Conservation (phyloP, 768 basidiomycete genomes). For the Neoboletus magnificus region DNA sequence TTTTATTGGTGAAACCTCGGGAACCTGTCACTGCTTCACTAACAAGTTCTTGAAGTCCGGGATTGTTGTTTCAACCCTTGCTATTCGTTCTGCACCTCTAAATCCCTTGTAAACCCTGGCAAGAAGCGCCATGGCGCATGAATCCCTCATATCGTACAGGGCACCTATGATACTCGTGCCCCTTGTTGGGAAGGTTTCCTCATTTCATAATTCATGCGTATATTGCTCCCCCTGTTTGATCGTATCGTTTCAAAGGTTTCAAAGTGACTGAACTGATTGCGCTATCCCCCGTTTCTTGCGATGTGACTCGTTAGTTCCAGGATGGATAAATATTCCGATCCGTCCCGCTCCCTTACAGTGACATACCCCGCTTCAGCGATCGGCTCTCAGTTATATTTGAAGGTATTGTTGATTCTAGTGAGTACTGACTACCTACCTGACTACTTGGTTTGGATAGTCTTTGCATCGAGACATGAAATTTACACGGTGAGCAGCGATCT, state of each 20-base stretch:
- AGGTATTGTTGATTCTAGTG: neutral
- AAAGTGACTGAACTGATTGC: conserved; percentile 4
- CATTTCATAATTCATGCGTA: neutral
- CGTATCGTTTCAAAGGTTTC: conserved; percentile 10
- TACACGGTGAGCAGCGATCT: conserved; percentile 41
- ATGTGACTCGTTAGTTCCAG: neutral
- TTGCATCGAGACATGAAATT: conserved; percentile 48
- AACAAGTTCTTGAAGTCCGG: neutral
- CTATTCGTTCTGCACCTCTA: neutral
- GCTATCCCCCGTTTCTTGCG: neutral
- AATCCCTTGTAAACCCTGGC: neutral
- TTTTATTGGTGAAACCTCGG: too few species aligned
- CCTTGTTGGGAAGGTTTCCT: neutral
- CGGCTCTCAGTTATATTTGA: neutral
- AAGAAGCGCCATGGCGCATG: neutral
- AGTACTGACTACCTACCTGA: neutral
- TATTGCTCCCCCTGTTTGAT: neutral
- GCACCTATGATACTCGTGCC: neutral
- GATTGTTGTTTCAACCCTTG: neutral
- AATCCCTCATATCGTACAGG: neutral
- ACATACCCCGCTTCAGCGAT: neutral
- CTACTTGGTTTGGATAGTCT: neutral
- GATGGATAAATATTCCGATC: conserved; percentile 10
- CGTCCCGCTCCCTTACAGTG: conserved; percentile 4
- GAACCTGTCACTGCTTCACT: too few species aligned